Base-by-base conservation (phyloP, 352 stramenopile genomes). In the Phytophthora pisi region DNA sequence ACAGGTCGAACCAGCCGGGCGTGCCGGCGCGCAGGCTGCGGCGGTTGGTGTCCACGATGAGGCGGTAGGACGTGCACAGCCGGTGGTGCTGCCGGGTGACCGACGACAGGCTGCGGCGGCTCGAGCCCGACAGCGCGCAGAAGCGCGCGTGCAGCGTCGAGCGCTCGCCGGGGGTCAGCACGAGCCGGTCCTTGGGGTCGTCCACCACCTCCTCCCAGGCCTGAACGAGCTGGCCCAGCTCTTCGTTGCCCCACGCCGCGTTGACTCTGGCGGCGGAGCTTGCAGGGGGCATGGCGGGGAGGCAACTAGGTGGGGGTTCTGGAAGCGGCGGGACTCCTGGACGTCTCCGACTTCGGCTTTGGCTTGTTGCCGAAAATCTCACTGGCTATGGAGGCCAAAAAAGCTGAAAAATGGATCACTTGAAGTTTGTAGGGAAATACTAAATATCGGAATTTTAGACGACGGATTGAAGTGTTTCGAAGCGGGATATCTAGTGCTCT, bases 161-260 rank as follows among this genome's bases (percentile, higher is more conserved):
- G 8, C 70, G 72, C 51, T 82, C 75, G 1, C 36, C 43, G 0
- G 66, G 51, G 7, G 64, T 52, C 20, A 74, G 51, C 49, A 72
- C 13, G 0, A 76, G 55, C 1, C 61, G 61, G 56, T 78, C 56
- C 15, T 70, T 71, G n/a, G 71, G 75, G 51, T 75, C 62, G 51
- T 71, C 61, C 47, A 79, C 64, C 15, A 71, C 71, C 34, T 71
- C 58, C 18, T 68, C 62, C 75, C 75, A 82, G 3, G 68, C 75
- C 9, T 70, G 58, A 2, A 79, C 58, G 34, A 82, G 61, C 38
- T 64, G 51, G n/a, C 68, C 46, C 51, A 78, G 59, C 42, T 79
- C 70, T 16, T 77, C 47, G 20, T 26, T 47, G 15, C n/a, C 47
- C 72, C 72, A 79, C 15, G 64, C 61, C 15, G 61, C 66, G 49